Percentiles rank a stretch among this genome's conserved stretches.
phyloP scores from a whole-genome alignment of 2,329 filamentous ascomycete genomes.

The Dryadomyces sulphureus region DNA sequence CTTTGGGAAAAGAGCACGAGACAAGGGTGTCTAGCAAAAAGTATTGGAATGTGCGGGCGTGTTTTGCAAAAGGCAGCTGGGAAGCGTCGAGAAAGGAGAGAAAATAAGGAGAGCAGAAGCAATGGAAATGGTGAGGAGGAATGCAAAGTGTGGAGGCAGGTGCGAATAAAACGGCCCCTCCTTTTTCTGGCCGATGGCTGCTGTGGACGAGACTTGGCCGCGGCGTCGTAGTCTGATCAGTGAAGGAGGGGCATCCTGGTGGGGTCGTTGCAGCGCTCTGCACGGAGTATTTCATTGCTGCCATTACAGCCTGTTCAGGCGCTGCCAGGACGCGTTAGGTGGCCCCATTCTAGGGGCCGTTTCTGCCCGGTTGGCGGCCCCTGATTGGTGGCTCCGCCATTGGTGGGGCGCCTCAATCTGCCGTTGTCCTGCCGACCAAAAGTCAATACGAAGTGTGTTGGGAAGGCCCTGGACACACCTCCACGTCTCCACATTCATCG shows the following conservation, averaged over 20 bases:
- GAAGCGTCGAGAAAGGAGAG: background rate
- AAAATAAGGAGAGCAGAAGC: background rate
- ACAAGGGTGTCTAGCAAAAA: background rate
- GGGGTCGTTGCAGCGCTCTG: background rate
- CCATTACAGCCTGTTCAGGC: too few species aligned
- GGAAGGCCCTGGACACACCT: background rate
- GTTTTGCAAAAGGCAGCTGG: background rate
- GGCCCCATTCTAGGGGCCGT: too few species aligned
- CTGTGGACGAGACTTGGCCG: slow-evolving; percentile 1
- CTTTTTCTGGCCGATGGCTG: slow-evolving; percentile 6
- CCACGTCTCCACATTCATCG: background rate
- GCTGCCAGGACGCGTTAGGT: too few species aligned
- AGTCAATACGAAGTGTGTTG: background rate
- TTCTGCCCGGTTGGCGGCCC: too few species aligned
- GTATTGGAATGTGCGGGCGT: background rate
- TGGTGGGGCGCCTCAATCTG: too few species aligned
- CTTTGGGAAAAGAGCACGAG: too few species aligned
- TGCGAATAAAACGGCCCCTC: slow-evolving; percentile 9
- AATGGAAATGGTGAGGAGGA: background rate
- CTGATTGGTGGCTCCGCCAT: too few species aligned
- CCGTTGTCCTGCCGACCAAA: too few species aligned
- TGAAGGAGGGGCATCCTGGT: slow-evolving; percentile 1
- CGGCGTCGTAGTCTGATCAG: slow-evolving; percentile 3
- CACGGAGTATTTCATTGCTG: too few species aligned
- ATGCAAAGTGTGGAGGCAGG: slow-evolving; percentile 6